Conservation (phyloP, 2,329 filamentous ascomycete species). For the Atkinsonella hypoxylon region DNA sequence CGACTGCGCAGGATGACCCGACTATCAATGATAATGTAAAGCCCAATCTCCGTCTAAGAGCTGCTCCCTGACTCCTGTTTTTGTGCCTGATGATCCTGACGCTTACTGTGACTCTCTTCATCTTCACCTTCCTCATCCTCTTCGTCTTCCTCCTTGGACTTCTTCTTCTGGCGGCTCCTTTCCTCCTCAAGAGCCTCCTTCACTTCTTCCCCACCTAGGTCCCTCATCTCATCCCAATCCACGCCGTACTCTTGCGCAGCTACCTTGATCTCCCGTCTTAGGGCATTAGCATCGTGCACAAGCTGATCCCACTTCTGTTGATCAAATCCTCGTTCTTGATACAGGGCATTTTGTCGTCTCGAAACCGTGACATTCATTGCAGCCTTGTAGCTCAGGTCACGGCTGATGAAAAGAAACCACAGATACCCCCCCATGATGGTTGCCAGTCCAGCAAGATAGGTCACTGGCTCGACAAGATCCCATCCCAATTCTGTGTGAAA, state of each 20-base stretch:
- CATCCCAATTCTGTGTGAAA: constrained; percentile 70
- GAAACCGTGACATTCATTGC: constrained; percentile 82
- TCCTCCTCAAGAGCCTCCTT: constrained; percentile 45
- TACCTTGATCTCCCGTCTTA: constrained; percentile 67
- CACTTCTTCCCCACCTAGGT: constrained; percentile 58
- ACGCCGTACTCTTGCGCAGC: constrained; percentile 82
- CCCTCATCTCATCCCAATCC: constrained; percentile 70
- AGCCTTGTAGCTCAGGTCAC: constrained; percentile 75
- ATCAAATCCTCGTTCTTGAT: constrained; percentile 66
- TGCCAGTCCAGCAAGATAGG: constrained; percentile 75
- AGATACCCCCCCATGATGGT: constrained; percentile 84
- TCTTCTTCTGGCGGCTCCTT: constrained; percentile 24
- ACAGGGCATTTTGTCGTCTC: constrained; percentile 63
- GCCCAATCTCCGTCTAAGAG: background rate
- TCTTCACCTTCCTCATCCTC: constrained; percentile 24
- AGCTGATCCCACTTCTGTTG: constrained; percentile 63
- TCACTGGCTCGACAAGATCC: constrained; percentile 86
- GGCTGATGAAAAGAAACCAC: constrained; percentile 89
- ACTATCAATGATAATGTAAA: background rate
- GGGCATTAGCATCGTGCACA: constrained; percentile 65
- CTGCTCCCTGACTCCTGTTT: constrained; percentile 2
- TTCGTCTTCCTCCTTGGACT: constrained; percentile 27
- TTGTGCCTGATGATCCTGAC: constrained; percentile 17
- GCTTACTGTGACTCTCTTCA: constrained; percentile 20
- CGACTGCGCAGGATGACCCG: no score